A percentile compares a stretch with the other conserved stretches of the same genome.
phyloP scores from a whole-genome alignment of 2,329 filamentous ascomycete genomes.

The Atkinsonella hypoxylon region DNA sequence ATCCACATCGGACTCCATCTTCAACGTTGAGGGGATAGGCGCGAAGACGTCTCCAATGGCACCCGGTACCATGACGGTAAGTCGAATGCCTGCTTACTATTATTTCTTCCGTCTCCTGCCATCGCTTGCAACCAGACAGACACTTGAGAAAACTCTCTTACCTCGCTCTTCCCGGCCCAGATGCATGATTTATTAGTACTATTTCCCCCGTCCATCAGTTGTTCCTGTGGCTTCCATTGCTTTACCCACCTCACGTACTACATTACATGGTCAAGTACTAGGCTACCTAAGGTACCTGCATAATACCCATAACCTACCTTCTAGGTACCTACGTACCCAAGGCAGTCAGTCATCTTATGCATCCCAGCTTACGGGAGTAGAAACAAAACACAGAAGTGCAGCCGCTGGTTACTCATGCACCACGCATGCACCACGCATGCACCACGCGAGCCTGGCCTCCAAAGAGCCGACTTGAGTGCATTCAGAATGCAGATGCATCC shows the following conservation, averaged over 20 bases:
- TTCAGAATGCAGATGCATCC: not conserved
- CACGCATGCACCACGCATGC: not conserved
- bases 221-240: not conserved
- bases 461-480: not conserved
- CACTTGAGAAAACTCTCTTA: too few species aligned
- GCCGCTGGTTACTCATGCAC: not conserved
- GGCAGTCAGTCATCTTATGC: not conserved
- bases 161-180: not conserved
- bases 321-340: too few species aligned
- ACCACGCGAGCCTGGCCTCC: conserved; percentile 1
- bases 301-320: too few species aligned
- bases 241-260: not conserved
- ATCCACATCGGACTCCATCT: not conserved
- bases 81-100: not conserved
- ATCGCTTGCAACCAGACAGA: too few species aligned
- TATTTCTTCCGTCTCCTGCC: too few species aligned
- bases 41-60: not conserved
- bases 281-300: too few species aligned
- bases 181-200: not conserved
- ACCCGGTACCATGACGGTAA: not conserved
- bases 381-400: not conserved
- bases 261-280: too few species aligned
- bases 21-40: not conserved
- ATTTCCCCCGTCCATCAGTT: not conserved
- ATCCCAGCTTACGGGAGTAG: not conserved